phyloP scores from a whole-genome alignment of 1,284 basidiomycete genomes.

The Vanrija pseudolonga region DNA sequence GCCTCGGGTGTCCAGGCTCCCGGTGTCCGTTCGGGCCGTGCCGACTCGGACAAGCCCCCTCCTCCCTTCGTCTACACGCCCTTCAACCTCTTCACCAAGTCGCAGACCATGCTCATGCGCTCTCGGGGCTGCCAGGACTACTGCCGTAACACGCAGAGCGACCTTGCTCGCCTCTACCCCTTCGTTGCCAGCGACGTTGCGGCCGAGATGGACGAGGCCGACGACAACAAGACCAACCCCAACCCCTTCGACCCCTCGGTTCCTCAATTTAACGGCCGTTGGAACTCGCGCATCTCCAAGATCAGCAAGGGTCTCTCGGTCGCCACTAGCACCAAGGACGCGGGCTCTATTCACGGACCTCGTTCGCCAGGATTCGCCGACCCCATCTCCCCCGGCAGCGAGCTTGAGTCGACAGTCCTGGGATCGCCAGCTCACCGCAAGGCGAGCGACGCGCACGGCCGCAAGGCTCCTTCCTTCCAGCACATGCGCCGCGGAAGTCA shows the following conservation, averaged over 20 bases:
- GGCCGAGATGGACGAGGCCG: slow-evolving; percentile 38
- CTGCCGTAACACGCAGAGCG: slow-evolving; percentile 39
- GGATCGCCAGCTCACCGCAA: slow-evolving; percentile 7
- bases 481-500: background rate
- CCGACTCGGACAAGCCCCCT: slow-evolving; percentile 48
- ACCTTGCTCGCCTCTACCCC: slow-evolving; percentile 49
- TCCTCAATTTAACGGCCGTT: slow-evolving; percentile 5
- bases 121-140: slow-evolving; percentile 48
- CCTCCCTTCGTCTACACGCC: slow-evolving; percentile 55
- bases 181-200: slow-evolving; percentile 40
- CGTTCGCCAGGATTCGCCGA: background rate
- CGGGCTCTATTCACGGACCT: background rate
- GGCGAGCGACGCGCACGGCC: background rate
- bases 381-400: slow-evolving; percentile 11
- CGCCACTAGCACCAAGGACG: slow-evolving; percentile 11
- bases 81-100: slow-evolving; percentile 52
- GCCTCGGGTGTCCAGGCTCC: slow-evolving; percentile 43
- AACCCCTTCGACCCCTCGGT: slow-evolving; percentile 18
- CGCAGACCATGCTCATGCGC: slow-evolving; percentile 51
- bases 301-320: slow-evolving; percentile 17
- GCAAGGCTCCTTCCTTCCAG: slow-evolving; percentile 8
- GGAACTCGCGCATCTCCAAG: slow-evolving; percentile 19
- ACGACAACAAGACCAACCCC: slow-evolving; percentile 19
- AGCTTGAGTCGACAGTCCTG: slow-evolving; percentile 15
- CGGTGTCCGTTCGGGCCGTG: slow-evolving; percentile 32